Conservation (phyloP, 345 rosid species). For the Camelina sativa region DNA sequence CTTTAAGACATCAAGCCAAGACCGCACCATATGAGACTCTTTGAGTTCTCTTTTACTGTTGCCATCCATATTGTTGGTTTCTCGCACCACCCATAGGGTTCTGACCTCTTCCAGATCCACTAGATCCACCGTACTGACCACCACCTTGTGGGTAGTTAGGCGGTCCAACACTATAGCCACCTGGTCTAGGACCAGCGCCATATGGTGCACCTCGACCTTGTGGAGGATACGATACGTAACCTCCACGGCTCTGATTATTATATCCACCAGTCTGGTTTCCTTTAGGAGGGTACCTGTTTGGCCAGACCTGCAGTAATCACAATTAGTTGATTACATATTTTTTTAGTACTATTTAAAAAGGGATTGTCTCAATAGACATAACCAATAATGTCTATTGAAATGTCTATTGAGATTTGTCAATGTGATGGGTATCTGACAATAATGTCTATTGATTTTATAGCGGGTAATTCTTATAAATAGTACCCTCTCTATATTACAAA, state of each 20-base stretch:
- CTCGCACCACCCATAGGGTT: slow-evolving; percentile 87
- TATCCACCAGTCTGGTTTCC: slow-evolving; percentile 67
- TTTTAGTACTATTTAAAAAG: no score
- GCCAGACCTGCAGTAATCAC: slow-evolving; percentile 28
- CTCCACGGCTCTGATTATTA: slow-evolving; percentile 58
- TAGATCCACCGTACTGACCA: slow-evolving; percentile 72
- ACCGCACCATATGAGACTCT: slow-evolving; percentile 20
- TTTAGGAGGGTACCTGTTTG: slow-evolving; percentile 68
- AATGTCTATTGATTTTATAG: no score
- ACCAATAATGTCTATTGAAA: no score
- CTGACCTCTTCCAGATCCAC: slow-evolving; percentile 73
- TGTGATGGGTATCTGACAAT: no score
- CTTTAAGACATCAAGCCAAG: slow-evolving; percentile 24
- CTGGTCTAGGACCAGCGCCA: slow-evolving; percentile 73
- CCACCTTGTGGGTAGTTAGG: slow-evolving; percentile 77
- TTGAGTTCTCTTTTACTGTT: slow-evolving; percentile 48
- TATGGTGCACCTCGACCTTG: slow-evolving; percentile 89
- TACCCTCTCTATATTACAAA: no score
- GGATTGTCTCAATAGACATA: no score
- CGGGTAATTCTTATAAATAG: no score
- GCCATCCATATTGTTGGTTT: slow-evolving; percentile 90
- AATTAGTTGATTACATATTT: no score
- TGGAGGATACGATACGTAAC: slow-evolving; percentile 82
- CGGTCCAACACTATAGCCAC: slow-evolving; percentile 75
- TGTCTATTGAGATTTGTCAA: no score